phyloP scores from a whole-genome alignment of 495 filamentous ascomycete species.

The Penicillium samsonianum region DNA sequence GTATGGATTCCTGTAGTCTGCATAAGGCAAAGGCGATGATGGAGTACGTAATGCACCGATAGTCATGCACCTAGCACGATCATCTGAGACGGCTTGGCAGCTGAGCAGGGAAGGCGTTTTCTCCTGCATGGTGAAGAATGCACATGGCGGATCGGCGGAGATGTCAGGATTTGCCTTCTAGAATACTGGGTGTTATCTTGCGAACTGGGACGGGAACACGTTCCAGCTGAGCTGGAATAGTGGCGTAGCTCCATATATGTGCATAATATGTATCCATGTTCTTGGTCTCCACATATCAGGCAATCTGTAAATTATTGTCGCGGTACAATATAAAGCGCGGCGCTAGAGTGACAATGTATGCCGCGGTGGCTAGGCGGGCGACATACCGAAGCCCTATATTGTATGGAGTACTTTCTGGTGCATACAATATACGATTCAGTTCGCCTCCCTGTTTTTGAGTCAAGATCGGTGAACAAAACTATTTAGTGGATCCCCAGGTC shows the following conservation, averaged over 20 bases:
- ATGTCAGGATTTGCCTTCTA: constrained; percentile 1
- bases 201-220: background rate
- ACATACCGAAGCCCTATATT: background rate
- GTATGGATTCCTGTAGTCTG: background rate
- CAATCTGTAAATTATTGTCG: background rate
- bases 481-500: background rate
- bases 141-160: background rate
- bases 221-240: background rate
- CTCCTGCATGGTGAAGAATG: constrained; percentile 9
- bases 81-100: background rate
- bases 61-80: background rate
- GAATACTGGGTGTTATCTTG: background rate
- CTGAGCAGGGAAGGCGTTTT: background rate
- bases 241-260: background rate
- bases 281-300: constrained; percentile 1
- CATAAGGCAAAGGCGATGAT: background rate
- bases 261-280: background rate
- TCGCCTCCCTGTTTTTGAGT: constrained; percentile 5
- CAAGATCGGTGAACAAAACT: background rate
- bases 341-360: background rate
- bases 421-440: background rate
- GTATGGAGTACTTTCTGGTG: background rate
- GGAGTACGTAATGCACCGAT: background rate
- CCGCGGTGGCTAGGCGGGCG: background rate
- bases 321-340: background rate